A percentile compares a stretch with the other conserved stretches of the same genome.
Conservation (phyloP, 2,329 filamentous ascomycete species). For the Leptographium radiaticola region DNA sequence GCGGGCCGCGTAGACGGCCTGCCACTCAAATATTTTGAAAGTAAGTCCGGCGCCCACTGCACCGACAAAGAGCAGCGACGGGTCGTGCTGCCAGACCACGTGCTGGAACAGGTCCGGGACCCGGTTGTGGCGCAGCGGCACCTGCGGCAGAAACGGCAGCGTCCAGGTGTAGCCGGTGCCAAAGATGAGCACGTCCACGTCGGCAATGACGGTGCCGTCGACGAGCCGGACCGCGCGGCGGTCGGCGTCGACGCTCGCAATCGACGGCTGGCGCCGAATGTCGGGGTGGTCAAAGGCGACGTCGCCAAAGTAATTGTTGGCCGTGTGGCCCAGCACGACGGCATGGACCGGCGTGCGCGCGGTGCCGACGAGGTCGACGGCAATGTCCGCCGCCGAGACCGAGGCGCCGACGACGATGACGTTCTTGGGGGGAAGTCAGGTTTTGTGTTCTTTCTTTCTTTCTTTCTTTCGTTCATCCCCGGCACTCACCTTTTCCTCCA, state of each 20-base stretch:
- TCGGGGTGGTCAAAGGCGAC: conserved; percentile 26
- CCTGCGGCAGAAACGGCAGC: conserved; percentile 42
- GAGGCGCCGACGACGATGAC: conserved; percentile 40
- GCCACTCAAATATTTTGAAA: conserved; percentile 58
- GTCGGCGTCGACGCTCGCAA: conserved; percentile 20
- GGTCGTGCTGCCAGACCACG: conserved; percentile 40
- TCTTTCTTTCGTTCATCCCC: no score
- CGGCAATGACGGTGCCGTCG: conserved; percentile 36
- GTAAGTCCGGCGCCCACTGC: conserved; percentile 46
- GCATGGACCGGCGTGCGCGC: conserved; percentile 14
- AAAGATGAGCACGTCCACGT: conserved; percentile 51
- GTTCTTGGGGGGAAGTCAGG: no score
- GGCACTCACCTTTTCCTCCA: conserved; percentile 18
- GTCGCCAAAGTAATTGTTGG: conserved; percentile 18
- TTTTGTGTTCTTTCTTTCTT: no score
- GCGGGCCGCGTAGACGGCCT: conserved; percentile 48
- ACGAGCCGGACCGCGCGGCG: conserved; percentile 38
- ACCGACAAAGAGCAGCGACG: conserved; percentile 43
- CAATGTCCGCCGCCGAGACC: conserved; percentile 41
- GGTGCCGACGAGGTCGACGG: conserved; percentile 26
- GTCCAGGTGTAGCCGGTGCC: conserved; percentile 56
- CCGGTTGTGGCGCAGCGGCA: conserved; percentile 39
- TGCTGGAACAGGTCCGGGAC: conserved; percentile 45
- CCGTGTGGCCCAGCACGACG: conserved; percentile 14
- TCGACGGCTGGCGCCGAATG: conserved; percentile 10